Evolutionary conservation across 352 stramenopile genomes (phyloP).

Genomic region (Globisporangium camurandrum): DNA sequence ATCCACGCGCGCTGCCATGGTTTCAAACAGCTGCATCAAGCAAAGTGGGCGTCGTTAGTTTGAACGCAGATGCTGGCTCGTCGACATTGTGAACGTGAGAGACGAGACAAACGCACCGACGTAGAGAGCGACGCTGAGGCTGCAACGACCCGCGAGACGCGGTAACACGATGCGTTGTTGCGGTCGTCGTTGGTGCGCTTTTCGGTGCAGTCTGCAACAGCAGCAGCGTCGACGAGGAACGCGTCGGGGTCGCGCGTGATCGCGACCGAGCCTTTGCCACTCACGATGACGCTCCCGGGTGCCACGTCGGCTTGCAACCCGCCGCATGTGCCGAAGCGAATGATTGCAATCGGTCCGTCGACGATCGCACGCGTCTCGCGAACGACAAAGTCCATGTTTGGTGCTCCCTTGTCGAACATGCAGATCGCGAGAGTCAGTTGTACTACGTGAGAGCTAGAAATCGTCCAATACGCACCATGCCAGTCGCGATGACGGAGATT

Average conservation of each 20-base stretch:
- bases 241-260: constrained; percentile 43
- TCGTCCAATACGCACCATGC: constrained; percentile 27
- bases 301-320: constrained; percentile 24
- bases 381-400: constrained; percentile 78
- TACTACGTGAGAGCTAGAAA: not conserved
- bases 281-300: constrained; percentile 48
- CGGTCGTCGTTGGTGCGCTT: not conserved
- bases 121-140: constrained; percentile 21
- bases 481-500: constrained; percentile 53
- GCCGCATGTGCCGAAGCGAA: constrained; percentile 60
- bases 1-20: too few species aligned
- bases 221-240: constrained; percentile 28
- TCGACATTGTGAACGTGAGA: too few species aligned
- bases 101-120: constrained; percentile 10
- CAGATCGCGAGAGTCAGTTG: not conserved
- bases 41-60: too few species aligned
- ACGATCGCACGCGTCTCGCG: constrained; percentile 47
- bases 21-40: too few species aligned
- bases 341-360: constrained; percentile 38
- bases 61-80: too few species aligned
- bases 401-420: constrained; percentile 18
- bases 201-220: too few species aligned
- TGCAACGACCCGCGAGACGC: constrained; percentile 28
- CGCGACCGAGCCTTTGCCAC: constrained; percentile 33
- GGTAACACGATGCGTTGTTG: constrained; percentile 15